Percentiles rank a stretch among this genome's conserved stretches.
Conservation (phyloP, 495 filamentous ascomycete genomes). For the Hypoxylon subgilvum region DNA sequence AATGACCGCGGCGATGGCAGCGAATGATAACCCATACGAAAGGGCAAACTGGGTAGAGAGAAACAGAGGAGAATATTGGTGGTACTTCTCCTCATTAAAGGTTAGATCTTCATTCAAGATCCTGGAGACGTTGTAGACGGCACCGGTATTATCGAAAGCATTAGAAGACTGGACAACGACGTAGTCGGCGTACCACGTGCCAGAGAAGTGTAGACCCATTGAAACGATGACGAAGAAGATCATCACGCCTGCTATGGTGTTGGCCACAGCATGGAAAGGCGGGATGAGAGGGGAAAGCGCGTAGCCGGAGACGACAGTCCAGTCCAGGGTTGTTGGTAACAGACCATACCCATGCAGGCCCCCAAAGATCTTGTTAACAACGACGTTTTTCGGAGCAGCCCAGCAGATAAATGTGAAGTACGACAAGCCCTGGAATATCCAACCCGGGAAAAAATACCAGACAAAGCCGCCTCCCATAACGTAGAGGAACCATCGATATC, state of each 20-base stretch:
- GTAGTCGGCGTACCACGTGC: conserved; percentile 67
- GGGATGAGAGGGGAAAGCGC: conserved; percentile 70
- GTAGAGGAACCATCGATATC: conserved; percentile 70
- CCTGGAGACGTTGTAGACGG: conserved; percentile 59
- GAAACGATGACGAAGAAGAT: conserved; percentile 60
- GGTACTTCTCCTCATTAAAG: conserved; percentile 60
- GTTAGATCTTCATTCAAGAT: conserved; percentile 56
- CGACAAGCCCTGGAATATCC: conserved; percentile 62
- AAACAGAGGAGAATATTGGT: conserved; percentile 65
- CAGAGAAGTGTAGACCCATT: conserved; percentile 66
- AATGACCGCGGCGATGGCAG: conserved; percentile 69
- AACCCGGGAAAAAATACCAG: conserved; percentile 68
- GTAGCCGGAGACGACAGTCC: conserved; percentile 69
- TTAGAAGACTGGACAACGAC: conserved; percentile 61
- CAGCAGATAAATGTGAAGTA: conserved; percentile 68
- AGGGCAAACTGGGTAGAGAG: conserved; percentile 67
- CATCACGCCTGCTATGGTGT: conserved; percentile 62
- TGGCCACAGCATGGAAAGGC: conserved; percentile 69
- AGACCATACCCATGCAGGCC: conserved; percentile 66
- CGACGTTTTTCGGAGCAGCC: conserved; percentile 66
- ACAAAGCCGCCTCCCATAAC: conserved; percentile 58
- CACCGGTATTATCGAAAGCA: conserved; percentile 66
- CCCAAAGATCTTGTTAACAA: conserved; percentile 74
- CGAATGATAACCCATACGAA: conserved; percentile 72
- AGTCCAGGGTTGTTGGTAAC: conserved; percentile 67